These are phyloP conservation scores for Geotrichum armillariae DNA, from an alignment of 1,139 yeast species.

Conservation along the genomic window DNA sequence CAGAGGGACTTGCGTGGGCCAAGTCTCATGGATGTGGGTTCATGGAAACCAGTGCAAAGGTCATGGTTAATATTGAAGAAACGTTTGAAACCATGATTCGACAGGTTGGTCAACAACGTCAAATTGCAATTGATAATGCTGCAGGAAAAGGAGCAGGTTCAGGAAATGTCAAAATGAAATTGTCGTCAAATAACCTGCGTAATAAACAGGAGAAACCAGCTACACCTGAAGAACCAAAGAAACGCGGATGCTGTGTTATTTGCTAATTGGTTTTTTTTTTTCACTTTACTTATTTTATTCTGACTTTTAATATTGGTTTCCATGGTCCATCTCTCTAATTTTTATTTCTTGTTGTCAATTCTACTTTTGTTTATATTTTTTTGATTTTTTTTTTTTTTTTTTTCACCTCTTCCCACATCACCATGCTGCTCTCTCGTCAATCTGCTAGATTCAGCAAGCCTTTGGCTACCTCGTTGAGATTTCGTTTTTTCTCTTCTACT, in stretches of 20 bases:
- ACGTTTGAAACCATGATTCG: slow-evolving; percentile 73
- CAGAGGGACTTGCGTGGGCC: slow-evolving; percentile 80
- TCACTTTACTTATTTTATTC: too few species aligned
- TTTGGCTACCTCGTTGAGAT: too few species aligned
- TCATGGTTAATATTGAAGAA: slow-evolving; percentile 85
- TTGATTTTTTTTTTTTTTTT: too few species aligned
- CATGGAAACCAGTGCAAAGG: slow-evolving; percentile 87
- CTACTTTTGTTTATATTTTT: too few species aligned
- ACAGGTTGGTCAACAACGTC: slow-evolving; percentile 42
- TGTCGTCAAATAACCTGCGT: slow-evolving; percentile 1
- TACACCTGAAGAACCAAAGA: slow-evolving; percentile 1
- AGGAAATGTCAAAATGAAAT: background rate
- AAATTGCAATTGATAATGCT: background rate
- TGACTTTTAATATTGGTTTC: too few species aligned
- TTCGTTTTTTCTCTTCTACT: too few species aligned
- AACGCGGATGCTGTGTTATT: slow-evolving; percentile 18
- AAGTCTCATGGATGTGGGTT: slow-evolving; percentile 73
- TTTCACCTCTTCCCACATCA: too few species aligned
- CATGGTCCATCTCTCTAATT: too few species aligned
- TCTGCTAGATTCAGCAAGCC: too few species aligned
- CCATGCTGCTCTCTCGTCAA: too few species aligned
- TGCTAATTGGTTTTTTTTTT: background rate
- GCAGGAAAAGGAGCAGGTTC: background rate
- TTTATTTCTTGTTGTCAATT: too few species aligned
- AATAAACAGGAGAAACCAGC: background rate